Percentiles rank a stretch among this genome's conserved stretches.
These are phyloP conservation scores for Fusarium sp. DNA, from an alignment of 2,329 filamentous ascomycete genomes.

Conservation along the genomic window DNA sequence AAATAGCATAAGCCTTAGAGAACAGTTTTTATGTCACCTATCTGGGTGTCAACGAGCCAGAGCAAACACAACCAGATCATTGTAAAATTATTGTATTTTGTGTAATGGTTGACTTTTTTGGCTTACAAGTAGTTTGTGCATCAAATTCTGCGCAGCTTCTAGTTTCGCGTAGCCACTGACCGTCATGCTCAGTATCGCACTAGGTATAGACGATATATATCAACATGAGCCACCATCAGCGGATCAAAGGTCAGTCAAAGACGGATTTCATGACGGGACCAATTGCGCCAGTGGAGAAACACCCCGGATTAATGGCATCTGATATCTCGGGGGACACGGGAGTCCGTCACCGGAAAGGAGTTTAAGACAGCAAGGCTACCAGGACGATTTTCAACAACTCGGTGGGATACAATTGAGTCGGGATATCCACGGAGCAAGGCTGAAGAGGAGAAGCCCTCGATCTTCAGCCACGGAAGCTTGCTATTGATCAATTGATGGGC, in stretches of 20 bases:
- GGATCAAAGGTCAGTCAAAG: neutral
- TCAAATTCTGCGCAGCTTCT: neutral
- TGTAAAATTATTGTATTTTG: neutral
- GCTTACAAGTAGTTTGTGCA: neutral
- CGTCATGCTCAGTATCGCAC: neutral
- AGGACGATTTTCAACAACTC: neutral
- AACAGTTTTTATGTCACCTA: neutral
- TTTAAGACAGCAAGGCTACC: conserved; percentile 1
- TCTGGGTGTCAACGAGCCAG: neutral
- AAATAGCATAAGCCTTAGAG: neutral
- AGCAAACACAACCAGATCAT: neutral
- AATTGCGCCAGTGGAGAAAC: conserved; percentile 33
- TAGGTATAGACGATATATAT: neutral
- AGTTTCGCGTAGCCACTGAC: neutral
- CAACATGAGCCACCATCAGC: neutral
- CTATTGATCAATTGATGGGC: conserved; percentile 27
- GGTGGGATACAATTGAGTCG: neutral
- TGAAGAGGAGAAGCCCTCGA: neutral
- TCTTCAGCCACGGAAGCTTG: conserved; percentile 12
- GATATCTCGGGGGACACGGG: conserved; percentile 30
- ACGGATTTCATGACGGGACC: neutral
- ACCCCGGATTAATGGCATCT: conserved; percentile 42
- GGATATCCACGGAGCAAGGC: conserved; percentile 8
- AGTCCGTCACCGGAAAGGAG: conserved; percentile 13
- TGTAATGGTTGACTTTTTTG: neutral